Conservation (phyloP, 2,329 filamentous ascomycete species). For the Fusarium odoratissimum region DNA sequence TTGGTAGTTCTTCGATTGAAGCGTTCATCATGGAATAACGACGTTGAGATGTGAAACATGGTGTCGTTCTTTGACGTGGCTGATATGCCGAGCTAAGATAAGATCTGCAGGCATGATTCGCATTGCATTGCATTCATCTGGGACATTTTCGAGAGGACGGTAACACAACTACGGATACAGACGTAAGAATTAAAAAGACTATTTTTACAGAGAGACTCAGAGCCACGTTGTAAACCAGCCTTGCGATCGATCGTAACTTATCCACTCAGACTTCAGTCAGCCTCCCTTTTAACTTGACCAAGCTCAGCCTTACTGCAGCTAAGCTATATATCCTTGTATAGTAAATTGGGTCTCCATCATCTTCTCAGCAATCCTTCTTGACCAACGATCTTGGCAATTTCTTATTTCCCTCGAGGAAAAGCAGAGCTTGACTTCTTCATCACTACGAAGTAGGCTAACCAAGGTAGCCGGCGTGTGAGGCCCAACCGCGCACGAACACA, state of each 20-base stretch:
- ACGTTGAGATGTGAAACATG: conserved; percentile 9
- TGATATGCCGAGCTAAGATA: neutral
- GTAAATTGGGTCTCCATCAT: conserved; percentile 8
- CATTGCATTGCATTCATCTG: neutral
- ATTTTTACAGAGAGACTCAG: neutral
- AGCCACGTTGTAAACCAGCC: neutral
- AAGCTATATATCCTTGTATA: conserved; percentile 3
- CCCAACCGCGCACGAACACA: neutral
- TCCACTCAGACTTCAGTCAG: conserved; percentile 15
- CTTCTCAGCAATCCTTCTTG: conserved; percentile 20
- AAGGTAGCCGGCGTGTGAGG: neutral
- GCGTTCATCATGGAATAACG: neutral
- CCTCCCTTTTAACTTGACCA: conserved; percentile 10
- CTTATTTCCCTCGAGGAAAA: neutral
- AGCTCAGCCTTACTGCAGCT: conserved; percentile 35
- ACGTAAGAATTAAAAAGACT: neutral
- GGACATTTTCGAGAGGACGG: neutral
- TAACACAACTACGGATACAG: neutral
- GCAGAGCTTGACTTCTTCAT: neutral
- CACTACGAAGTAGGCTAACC: neutral
- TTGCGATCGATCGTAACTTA: conserved; percentile 4
- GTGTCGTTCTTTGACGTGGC: conserved; percentile 10
- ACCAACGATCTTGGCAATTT: neutral
- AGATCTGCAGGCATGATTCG: conserved; percentile 8
- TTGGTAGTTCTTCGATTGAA: neutral